phyloP scores from a whole-genome alignment of 2,329 filamentous ascomycete species.

The Calonectria pauciramosa region DNA sequence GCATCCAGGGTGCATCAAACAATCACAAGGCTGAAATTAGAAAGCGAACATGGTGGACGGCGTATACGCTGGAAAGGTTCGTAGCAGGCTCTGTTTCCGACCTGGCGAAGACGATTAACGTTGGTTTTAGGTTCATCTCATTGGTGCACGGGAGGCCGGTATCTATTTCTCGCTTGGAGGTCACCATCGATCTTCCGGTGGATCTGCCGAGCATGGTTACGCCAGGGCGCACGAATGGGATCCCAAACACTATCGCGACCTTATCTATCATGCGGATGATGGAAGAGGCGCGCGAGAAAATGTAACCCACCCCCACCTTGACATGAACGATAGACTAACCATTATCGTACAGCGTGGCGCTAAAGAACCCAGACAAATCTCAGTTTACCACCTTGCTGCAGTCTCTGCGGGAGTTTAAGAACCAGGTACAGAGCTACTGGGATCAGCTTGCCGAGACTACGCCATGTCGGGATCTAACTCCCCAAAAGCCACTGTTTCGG shows the following conservation, averaged over 20 bases:
- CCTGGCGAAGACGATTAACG: not conserved
- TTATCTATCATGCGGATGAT: constrained; percentile 34
- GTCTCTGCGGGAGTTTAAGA: not conserved
- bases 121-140: constrained; percentile 60
- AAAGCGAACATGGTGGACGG: constrained; percentile 70
- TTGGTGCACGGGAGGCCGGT: constrained; percentile 68
- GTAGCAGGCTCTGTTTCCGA: constrained; percentile 46
- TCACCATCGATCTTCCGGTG: constrained; percentile 66
- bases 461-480: constrained; percentile 53
- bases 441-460: constrained; percentile 49
- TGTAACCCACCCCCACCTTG: not conserved
- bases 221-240: constrained; percentile 52
- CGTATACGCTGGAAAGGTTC: constrained; percentile 66
- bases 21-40: constrained; percentile 62
- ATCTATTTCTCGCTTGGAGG: constrained; percentile 64
- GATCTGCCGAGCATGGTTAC: constrained; percentile 57
- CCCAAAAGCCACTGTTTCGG: constrained; percentile 56
- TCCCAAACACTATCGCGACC: constrained; percentile 60
- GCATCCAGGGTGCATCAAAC: constrained; percentile 60
- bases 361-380: constrained; percentile 1
- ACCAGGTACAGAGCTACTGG: constrained; percentile 49
- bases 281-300: not conserved
- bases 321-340: not conserved
- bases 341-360: not conserved
- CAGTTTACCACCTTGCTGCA: not conserved